phyloP scores from a whole-genome alignment of 768 basidiomycete species.

The Guyanaporus albipodus region DNA sequence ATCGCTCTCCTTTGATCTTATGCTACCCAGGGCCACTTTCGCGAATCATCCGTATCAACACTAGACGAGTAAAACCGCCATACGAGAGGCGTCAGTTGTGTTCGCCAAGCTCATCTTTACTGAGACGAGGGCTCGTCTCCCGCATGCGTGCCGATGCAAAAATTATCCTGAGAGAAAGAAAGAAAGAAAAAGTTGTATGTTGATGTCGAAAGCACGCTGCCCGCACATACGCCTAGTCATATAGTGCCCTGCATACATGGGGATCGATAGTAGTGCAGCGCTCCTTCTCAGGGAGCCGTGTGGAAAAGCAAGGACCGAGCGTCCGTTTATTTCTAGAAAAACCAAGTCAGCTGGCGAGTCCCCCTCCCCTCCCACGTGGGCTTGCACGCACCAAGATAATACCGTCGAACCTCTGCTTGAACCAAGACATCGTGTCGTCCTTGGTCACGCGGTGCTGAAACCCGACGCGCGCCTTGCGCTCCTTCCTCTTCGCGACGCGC shows the following conservation, averaged over 20 bases:
- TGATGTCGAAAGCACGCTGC: conserved; percentile 20
- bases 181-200: conserved; percentile 15
- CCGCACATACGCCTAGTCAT: conserved; percentile 26
- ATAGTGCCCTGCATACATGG: conserved; percentile 24
- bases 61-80: no score
- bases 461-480: conserved; percentile 83
- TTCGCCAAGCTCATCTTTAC: no score
- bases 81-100: no score
- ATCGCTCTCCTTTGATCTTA: no score
- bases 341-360: not conserved
- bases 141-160: no score
- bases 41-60: no score
- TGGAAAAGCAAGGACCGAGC: not conserved
- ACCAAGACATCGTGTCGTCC: conserved; percentile 97
- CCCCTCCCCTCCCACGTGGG: not conserved
- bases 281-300: conserved; percentile 1
- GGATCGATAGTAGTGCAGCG: no score
- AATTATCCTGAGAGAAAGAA: not conserved
- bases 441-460: conserved; percentile 88
- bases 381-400: conserved; percentile 76
- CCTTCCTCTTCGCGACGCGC: conserved; percentile 88
- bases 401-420: conserved; percentile 99
- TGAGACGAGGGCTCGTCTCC: not conserved
- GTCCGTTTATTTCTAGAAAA: conserved; percentile 25
- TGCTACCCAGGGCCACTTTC: no score